Evolutionary conservation across 345 rosid species (phyloP).

Genomic region (Leavenworthia alabamica): DNA sequence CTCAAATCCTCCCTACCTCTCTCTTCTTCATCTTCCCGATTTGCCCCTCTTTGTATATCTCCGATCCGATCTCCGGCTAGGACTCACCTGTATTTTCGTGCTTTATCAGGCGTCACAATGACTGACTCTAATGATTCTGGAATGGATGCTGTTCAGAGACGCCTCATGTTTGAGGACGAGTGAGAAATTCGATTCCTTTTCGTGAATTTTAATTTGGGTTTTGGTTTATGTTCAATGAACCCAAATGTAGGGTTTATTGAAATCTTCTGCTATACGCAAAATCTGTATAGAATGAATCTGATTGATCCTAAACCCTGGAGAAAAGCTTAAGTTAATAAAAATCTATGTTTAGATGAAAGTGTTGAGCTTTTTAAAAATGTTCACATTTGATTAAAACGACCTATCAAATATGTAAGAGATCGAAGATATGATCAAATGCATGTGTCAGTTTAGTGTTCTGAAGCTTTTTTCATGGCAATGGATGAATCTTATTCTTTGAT

Average conservation of each 20-base stretch:
- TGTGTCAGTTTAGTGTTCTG: too few species aligned
- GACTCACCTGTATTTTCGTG: slow-evolving; percentile 20
- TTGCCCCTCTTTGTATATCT: slow-evolving; percentile 2
- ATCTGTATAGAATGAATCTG: not conserved
- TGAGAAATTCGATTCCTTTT: slow-evolving; percentile 20
- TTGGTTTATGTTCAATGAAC: not conserved
- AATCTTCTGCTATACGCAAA: not conserved
- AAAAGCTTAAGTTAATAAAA: not conserved
- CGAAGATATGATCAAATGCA: not conserved
- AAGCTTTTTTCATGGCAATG: too few species aligned
- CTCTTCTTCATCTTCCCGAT: slow-evolving; percentile 12
- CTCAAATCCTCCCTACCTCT: slow-evolving; percentile 17
- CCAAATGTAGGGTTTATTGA: not conserved
- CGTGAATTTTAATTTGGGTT: not conserved
- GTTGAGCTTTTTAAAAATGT: not conserved
- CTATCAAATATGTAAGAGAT: too few species aligned
- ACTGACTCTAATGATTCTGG: slow-evolving; percentile 54
- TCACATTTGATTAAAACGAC: not conserved
- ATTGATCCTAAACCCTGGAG: not conserved
- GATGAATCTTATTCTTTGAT: too few species aligned
- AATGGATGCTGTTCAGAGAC: slow-evolving; percentile 99
- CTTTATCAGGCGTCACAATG: slow-evolving; percentile 25
- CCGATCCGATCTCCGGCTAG: slow-evolving; percentile 15
- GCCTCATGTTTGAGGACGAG: slow-evolving; percentile 99
- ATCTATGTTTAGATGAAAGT: not conserved